Evolutionary conservation across 1,284 basidiomycete species (phyloP).

Genomic region (Xerocomus nothofagi): DNA sequence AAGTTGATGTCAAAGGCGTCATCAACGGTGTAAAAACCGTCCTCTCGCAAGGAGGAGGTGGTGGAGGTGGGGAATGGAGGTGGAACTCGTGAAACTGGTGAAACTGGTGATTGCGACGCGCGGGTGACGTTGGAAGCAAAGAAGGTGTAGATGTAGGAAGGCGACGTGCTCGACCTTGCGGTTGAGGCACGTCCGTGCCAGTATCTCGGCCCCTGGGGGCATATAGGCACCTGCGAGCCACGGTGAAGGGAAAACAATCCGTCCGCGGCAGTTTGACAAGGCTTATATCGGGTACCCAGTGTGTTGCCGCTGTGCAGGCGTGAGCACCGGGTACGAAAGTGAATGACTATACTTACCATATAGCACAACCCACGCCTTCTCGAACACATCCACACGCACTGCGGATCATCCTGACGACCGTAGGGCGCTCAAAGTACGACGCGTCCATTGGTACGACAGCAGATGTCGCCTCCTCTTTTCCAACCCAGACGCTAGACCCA

Average conservation of each 20-base stretch:
- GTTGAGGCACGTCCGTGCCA: constrained; percentile 37
- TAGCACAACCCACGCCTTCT: constrained; percentile 62
- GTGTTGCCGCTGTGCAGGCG: constrained; percentile 52
- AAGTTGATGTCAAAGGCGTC: constrained; percentile 24
- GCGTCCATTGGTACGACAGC: constrained; percentile 51
- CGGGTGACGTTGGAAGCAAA: constrained; percentile 43
- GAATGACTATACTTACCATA: constrained; percentile 48
- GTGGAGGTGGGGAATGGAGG: too few relatives aligned
- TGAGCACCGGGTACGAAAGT: constrained; percentile 6
- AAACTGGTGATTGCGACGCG: constrained; percentile 30
- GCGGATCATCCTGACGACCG: constrained; percentile 48
- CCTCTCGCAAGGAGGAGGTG: constrained; percentile 18
- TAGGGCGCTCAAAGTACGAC: constrained; percentile 51
- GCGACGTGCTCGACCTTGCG: constrained; percentile 19
- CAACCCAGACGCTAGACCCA: constrained; percentile 55
- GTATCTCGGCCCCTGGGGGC: constrained; percentile 47
- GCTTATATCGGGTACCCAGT: constrained; percentile 59
- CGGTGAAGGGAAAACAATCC: constrained; percentile 41
- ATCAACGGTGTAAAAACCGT: constrained; percentile 24
- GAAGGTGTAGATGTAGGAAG: constrained; percentile 47
- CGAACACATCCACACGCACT: constrained; percentile 62
- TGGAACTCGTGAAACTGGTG: constrained; percentile 22
- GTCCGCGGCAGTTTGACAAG: constrained; percentile 57
- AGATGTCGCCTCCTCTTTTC: constrained; percentile 48
- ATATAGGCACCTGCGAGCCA: constrained; percentile 31